These are phyloP conservation scores for Daldinia bambusicola DNA, from an alignment of 495 filamentous ascomycete genomes.

Conservation along the genomic window DNA sequence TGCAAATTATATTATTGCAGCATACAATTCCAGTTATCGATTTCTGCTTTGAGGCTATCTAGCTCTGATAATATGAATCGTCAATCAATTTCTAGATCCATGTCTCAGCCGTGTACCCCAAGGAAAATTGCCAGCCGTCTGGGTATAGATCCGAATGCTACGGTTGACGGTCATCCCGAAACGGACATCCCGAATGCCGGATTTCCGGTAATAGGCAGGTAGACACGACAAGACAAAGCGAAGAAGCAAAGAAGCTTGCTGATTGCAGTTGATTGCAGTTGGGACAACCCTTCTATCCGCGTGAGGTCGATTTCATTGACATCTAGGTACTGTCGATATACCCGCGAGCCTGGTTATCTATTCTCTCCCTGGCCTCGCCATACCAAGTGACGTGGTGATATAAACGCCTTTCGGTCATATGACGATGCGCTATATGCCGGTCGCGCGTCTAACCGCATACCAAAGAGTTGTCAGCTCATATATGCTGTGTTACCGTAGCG, in stretches of 20 bases:
- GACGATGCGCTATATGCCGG: constrained; percentile 22
- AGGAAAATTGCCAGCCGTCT: constrained; percentile 11
- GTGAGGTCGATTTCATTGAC: neutral
- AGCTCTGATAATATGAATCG: constrained; percentile 1
- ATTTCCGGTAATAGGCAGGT: constrained; percentile 14
- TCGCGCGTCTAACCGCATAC: constrained; percentile 35
- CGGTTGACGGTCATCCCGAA: constrained; percentile 15
- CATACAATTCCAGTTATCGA: neutral
- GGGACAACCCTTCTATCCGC: neutral
- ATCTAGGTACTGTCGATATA: neutral
- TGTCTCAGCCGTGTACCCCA: constrained; percentile 1
- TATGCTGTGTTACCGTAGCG: constrained; percentile 34
- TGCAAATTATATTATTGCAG: constrained; percentile 2
- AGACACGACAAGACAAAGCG: constrained; percentile 9
- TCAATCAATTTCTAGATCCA: constrained; percentile 14
- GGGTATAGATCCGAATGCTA: neutral
- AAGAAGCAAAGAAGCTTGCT: constrained; percentile 9
- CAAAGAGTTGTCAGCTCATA: constrained; percentile 32
- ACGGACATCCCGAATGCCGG: constrained; percentile 36
- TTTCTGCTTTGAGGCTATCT: neutral
- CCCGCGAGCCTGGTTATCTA: neutral
- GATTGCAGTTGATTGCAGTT: constrained; percentile 13
- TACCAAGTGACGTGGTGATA: constrained; percentile 9
- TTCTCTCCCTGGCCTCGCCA: constrained; percentile 14
- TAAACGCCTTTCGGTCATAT: constrained; percentile 29